A percentile compares a stretch with the other conserved stretches of the same genome.
Evolutionary conservation across 208 protist species (phyloP).

Genomic region (Leishmania tropica): DNA sequence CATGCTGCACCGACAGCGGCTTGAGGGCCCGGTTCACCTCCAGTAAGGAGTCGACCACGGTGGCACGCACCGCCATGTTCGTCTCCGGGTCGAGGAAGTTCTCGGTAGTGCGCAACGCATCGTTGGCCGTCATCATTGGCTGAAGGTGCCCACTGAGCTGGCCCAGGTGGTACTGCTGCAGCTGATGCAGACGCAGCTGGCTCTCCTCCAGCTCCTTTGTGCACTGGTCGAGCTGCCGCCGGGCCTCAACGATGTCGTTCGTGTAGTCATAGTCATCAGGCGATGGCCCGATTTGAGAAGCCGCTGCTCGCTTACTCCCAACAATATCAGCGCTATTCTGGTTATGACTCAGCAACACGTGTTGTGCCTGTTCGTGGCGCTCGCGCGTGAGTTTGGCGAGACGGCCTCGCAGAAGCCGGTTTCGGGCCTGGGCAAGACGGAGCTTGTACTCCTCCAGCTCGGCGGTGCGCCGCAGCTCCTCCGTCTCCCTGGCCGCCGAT

Average conservation of each 20-base stretch:
- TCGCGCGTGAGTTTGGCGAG: slow-evolving; percentile 35
- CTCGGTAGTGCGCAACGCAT: slow-evolving; percentile 41
- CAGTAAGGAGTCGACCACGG: slow-evolving; percentile 55
- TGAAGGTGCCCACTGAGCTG: slow-evolving; percentile 65
- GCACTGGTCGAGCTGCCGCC: slow-evolving; percentile 47
- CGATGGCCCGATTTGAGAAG: background rate
- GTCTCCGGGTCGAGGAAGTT: slow-evolving; percentile 68
- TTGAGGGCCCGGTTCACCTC: slow-evolving; percentile 46
- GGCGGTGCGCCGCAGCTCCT: slow-evolving; percentile 42
- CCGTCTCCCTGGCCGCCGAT: slow-evolving; percentile 24
- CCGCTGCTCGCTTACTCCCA: background rate
- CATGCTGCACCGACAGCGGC: slow-evolving; percentile 5
- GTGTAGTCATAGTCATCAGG: slow-evolving; percentile 13
- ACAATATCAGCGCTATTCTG: too few species aligned
- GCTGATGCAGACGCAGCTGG: slow-evolving; percentile 40
- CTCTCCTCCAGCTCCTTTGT: slow-evolving; percentile 43
- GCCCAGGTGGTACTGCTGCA: slow-evolving; percentile 57
- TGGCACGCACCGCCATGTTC: slow-evolving; percentile 56
- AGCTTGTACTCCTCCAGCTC: slow-evolving; percentile 59
- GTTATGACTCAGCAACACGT: background rate
- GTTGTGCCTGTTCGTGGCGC: slow-evolving; percentile 9
- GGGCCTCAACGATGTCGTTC: slow-evolving; percentile 43
- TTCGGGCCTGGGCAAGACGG: slow-evolving; percentile 37
- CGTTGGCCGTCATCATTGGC: slow-evolving; percentile 30
- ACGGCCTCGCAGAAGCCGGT: slow-evolving; percentile 40